A percentile compares a stretch with the other conserved stretches of the same genome.
These are phyloP conservation scores for Ceratobasidium sp. DNA, from an alignment of 1,284 basidiomycete species.

Conservation along the genomic window DNA sequence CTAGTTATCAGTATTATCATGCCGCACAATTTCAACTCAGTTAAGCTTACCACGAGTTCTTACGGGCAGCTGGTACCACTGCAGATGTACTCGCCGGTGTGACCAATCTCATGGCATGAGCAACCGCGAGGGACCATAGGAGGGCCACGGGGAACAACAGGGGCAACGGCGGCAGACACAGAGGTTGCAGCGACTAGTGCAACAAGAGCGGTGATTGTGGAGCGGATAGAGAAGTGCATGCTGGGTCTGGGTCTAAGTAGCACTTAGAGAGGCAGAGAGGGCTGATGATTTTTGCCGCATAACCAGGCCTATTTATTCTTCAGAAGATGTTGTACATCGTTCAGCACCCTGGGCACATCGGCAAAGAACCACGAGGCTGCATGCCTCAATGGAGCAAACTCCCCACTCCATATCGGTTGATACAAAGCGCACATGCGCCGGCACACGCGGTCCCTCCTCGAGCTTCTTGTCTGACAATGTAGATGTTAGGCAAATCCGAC, in stretches of 20 bases:
- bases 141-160: not conserved
- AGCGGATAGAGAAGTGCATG: constrained; percentile 50
- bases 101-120: constrained; percentile 14
- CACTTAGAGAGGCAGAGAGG: too few species aligned
- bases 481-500: not conserved
- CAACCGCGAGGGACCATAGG: constrained; percentile 34
- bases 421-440: too few species aligned
- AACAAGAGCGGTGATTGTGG: constrained; percentile 51
- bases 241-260: constrained; percentile 36
- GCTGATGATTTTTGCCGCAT: not conserved
- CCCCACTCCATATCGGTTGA: too few species aligned
- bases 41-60: not conserved
- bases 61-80: constrained; percentile 1
- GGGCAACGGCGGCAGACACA: constrained; percentile 5
- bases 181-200: constrained; percentile 4
- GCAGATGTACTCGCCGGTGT: constrained; percentile 11
- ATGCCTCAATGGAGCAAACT: not conserved
- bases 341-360: not conserved
- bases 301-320: not conserved
- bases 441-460: not conserved
- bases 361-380: not conserved
- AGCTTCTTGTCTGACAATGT: not conserved
- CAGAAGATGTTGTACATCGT: not conserved
- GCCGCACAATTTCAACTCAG: not conserved
- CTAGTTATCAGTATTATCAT: not conserved